These are phyloP conservation scores for Debaryomyces subglobosus DNA, from an alignment of 1,139 yeast species.

Conservation along the genomic window DNA sequence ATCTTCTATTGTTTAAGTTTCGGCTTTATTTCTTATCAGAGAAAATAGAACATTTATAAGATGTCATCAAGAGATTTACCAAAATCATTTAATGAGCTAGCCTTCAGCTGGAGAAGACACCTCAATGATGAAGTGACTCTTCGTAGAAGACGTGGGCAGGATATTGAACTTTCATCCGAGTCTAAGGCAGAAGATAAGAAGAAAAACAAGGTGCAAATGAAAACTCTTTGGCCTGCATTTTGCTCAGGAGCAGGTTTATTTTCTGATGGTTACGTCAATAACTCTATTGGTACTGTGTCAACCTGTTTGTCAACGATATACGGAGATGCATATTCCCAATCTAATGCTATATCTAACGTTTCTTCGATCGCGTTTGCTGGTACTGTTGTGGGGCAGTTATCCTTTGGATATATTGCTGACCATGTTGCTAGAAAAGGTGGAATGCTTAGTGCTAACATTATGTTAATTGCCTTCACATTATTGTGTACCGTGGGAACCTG, in stretches of 20 bases:
- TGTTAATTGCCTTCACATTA: constrained; percentile 75
- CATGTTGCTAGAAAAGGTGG: constrained; percentile 77
- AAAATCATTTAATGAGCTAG: constrained; percentile 36
- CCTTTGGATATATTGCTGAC: constrained; percentile 81
- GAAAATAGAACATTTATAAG: constrained; percentile 4
- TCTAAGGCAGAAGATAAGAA: constrained; percentile 25
- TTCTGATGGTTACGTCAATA: constrained; percentile 89
- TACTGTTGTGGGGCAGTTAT: constrained; percentile 83
- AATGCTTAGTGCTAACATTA: constrained; percentile 73
- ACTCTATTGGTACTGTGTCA: constrained; percentile 75
- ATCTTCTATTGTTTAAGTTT: neutral
- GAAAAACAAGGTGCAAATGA: constrained; percentile 27
- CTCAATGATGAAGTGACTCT: constrained; percentile 27
- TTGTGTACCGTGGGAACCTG: constrained; percentile 79
- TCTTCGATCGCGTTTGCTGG: constrained; percentile 92
- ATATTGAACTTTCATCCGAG: neutral
- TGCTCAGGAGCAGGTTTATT: constrained; percentile 91
- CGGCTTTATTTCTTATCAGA: neutral
- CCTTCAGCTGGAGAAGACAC: constrained; percentile 40
- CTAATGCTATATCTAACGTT: constrained; percentile 74
- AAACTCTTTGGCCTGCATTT: constrained; percentile 68
- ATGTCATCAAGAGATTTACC: constrained; percentile 61
- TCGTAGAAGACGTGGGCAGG: constrained; percentile 1
- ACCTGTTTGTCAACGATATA: constrained; percentile 69
- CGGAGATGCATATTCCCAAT: constrained; percentile 60